Base-by-base conservation (phyloP, 352 stramenopile genomes). In the Phytophthora agathidicida region DNA sequence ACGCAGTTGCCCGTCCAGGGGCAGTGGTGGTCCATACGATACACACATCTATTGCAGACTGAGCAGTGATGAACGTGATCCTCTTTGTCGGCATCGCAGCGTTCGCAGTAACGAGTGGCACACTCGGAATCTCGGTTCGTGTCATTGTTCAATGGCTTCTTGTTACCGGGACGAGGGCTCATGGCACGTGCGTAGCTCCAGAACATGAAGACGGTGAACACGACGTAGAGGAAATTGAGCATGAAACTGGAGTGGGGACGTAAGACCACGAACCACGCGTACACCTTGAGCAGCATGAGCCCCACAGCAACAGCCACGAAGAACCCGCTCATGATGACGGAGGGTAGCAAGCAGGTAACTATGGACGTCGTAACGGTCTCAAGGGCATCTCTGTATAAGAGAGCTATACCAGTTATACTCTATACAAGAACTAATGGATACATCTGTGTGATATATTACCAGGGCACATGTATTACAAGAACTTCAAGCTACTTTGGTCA, bases 1-100 rank as follows among this genome's bases (percentile, higher is more conserved):
- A 96, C 80, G 66, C 86, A 96, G 56, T 94, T 96, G 61, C 71
- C 83, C 3, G 77, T 92, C 86, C 84, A 96, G 47, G 86, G 84
- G 41, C 85, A 94, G 52, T 94, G 86, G 49, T 96, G 85, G 52
- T 96, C 82, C 83, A 96, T 90, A n/a, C 80, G 73, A 26, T 86
- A 92, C 10, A 96, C 70, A 39, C 86, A 96, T 55, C 66, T 66
- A 16, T 76, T 55, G 50, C 86, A 96, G 13, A 77, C 58, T 7
- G 84, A 94, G 72, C 86, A 96, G 61, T 96, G 86, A 59, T 96
- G 84, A 5, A 89, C 82, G 19, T 61, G 45, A 3, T 58, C 32
- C 1, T 74, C 65, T 63, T 96, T 96, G 30, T 71, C 46, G 13
- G 53, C 43, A 62, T 94, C 80, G 58, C 86, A 95, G 37, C 73